Percentiles rank a stretch among this genome's conserved stretches.
phyloP scores from a whole-genome alignment of 768 basidiomycete species.

The Cystobasidium onofrii region DNA sequence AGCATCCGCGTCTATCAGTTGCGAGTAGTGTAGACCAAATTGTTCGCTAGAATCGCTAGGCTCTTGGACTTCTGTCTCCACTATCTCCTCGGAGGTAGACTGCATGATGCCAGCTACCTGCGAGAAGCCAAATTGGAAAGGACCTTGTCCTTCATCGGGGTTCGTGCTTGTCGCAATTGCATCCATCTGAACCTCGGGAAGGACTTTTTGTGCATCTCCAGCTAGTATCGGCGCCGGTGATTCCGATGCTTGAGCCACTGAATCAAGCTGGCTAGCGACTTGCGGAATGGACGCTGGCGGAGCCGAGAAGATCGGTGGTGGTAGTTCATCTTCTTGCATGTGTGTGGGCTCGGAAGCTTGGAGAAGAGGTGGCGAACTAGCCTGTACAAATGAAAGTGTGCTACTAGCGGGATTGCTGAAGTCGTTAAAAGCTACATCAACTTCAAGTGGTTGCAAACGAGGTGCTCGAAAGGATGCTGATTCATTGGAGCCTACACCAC shows the following conservation, averaged over 20 bases:
- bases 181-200: not conserved
- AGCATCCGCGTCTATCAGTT: not conserved
- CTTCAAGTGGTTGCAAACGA: not conserved
- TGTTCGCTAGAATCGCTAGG: not conserved
- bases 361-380: not conserved
- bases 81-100: not conserved
- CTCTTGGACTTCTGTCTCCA: not conserved
- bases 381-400: not conserved
- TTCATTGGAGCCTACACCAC: not conserved
- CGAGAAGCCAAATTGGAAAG: not conserved
- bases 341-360: not conserved
- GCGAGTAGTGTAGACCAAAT: not conserved
- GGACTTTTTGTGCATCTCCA: not conserved
- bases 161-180: not conserved
- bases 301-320: conserved; percentile 20
- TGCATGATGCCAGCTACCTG: not conserved
- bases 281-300: conserved; percentile 17
- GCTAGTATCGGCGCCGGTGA: not conserved
- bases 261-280: not conserved
- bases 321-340: conserved; percentile 7
- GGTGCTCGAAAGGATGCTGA: not conserved
- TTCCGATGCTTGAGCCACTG: not conserved
- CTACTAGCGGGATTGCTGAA: not conserved
- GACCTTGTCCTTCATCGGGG: not conserved
- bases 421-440: not conserved